A percentile compares a stretch with the other conserved stretches of the same genome.
Conservation (phyloP, 2,329 filamentous ascomycete species). For the Dactylellina haptotyla region DNA sequence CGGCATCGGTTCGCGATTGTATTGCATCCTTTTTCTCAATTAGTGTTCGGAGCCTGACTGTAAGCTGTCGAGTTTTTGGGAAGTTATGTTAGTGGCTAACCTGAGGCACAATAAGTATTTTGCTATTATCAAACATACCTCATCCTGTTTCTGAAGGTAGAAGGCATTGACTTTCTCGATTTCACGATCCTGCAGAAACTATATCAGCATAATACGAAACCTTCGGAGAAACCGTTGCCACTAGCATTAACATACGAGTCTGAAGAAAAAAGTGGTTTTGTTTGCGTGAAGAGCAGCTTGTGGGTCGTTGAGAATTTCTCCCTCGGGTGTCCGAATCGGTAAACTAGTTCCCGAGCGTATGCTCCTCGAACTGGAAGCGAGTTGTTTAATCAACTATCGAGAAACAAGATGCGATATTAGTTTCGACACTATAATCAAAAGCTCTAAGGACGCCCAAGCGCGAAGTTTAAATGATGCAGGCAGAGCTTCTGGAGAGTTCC, state of each 20-base stretch:
- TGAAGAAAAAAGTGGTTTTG: constrained; percentile 98
- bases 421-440: neutral
- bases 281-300: constrained; percentile 93
- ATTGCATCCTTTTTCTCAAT: constrained; percentile 94
- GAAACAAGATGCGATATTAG: constrained; percentile 17
- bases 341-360: constrained; percentile 46
- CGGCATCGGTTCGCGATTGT: constrained; percentile 78
- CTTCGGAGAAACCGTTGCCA: neutral
- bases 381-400: constrained; percentile 51
- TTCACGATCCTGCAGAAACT: constrained; percentile 79
- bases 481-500: neutral
- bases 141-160: constrained; percentile 96
- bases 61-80: constrained; percentile 76
- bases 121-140: constrained; percentile 69
- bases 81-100: constrained; percentile 24
- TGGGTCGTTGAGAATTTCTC: constrained; percentile 68
- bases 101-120: constrained; percentile 52
- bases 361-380: constrained; percentile 49
- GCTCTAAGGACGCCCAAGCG: neutral
- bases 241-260: constrained; percentile 73
- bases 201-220: constrained; percentile 29
- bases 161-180: constrained; percentile 98
- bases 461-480: neutral
- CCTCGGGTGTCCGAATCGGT: constrained; percentile 48
- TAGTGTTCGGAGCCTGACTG: constrained; percentile 88